Base-by-base conservation (phyloP, 306 rosid species). In the Vigna mungo region DNA sequence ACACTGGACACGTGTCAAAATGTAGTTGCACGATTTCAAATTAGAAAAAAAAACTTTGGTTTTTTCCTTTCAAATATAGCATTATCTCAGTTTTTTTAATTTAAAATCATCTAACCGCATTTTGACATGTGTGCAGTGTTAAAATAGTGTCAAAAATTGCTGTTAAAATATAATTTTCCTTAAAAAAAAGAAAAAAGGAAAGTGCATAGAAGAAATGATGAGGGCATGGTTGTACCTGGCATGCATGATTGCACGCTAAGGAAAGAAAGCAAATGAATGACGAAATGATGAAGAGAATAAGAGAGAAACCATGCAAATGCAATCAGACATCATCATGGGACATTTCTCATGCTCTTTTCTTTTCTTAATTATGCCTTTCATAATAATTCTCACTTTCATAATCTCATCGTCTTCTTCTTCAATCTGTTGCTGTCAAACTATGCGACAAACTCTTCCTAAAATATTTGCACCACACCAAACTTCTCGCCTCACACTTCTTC, bases 371-470 rank as follows among this genome's bases (percentile, higher is more conserved):
- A 78, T 85, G 75, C 15, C 80, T 58, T 74, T 61, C 37, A 84
- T 85, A 30, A 84, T 85, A 47, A 80, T 76, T 81, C 83, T 87
- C 83, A 82, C 82, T 56, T 79, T 80, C 73, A 80, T 83, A 79
- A 79, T 79, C 85, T 82, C 86, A 63, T 87, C 81, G 0, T 41
- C 46, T 2, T 41, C 46, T 84, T 85, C 81, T 52, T 81, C 68
- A 70, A 71, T 83, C 84, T 87, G 81, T 84, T 56, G 91, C 77
- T 71, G 83, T 54, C 72, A 55, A 82, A 82, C 47, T 61, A 71
- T 65, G 86, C 82, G 90, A 88, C 98, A 90, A 64, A 32, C 71
- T 49, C 12, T 71, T 85, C 87, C 85, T 74, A 78, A 86, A 81
- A 84, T 68, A 81, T 78, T 68, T 87, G 86, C 81, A 44, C 82